Evolutionary conservation across 441 rosid genomes (phyloP), one percentile per base, ranked within the genome.

Genomic region (Lepidium campestre): DNA sequence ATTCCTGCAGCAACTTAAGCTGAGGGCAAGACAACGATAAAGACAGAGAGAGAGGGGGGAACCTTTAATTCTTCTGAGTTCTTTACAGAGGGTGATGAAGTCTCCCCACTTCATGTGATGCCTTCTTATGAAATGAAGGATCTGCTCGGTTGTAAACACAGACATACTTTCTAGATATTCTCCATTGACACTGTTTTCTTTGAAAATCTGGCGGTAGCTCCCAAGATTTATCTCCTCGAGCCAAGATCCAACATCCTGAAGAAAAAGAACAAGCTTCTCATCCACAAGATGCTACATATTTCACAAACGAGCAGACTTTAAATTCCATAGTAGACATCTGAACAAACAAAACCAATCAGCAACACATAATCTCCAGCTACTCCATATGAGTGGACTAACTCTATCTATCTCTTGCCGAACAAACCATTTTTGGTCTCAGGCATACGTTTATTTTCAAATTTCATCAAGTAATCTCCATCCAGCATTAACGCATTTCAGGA

Each of bases 101-200:
- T 94, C 99, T 50, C 99, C 99, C 99, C 99, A 94, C 65, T 94
- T 94, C 99, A 94, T 94, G 86, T 94, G 99, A 82, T 97, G 93
- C 75, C 92, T 86, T 70, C 99, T 85, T 76, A 91, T 94, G 85
- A 94, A 94, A 68, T 92, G 87, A 74, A 94, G 93, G 79, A 94
- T 94, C 80, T 93, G 99, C 70, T 93, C 97, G 9, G 97, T 91
- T n/a, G 99, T 93, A 86, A 93, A 93, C 77, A 89, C 93, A 45
- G 98, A 94, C 98, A 94, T 94, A 85, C 96, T 89, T 73, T 94
- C 99, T 48, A 89, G 72, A 82, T 91, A 94, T 54, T 94, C 99
- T 68, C 99, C 99, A 53, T 94, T 94, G 46, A 94, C 96, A 65
- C 98, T 86, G 32, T 84, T 91, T 70, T 94, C 97, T 82, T 86